A percentile compares a stretch with the other conserved stretches of the same genome.
phyloP scores from a whole-genome alignment of 805 yeast species.

The Ogataea neopini region DNA sequence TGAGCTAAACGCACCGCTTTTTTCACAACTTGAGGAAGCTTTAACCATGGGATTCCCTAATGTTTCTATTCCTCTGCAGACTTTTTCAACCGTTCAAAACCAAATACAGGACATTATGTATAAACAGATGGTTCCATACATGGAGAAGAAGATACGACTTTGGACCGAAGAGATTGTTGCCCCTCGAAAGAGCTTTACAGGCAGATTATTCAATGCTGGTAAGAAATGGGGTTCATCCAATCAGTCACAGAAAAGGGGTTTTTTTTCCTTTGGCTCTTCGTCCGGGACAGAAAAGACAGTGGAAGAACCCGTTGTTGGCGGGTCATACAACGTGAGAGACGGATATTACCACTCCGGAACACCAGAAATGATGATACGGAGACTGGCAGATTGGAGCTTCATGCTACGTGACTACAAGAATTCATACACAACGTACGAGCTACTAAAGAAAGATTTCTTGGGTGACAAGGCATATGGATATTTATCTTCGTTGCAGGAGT shows the following conservation, averaged over 20 bases:
- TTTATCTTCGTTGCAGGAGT: slow-evolving; percentile 84
- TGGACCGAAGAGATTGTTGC: slow-evolving; percentile 86
- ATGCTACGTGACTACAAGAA: slow-evolving; percentile 87
- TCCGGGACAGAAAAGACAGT: slow-evolving; percentile 10
- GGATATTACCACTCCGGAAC: slow-evolving; percentile 63
- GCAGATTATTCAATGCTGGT: slow-evolving; percentile 65
- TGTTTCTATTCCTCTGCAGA: slow-evolving; percentile 16
- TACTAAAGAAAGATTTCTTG: slow-evolving; percentile 73
- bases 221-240: slow-evolving; percentile 51
- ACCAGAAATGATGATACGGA: slow-evolving; percentile 72
- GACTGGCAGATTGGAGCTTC: slow-evolving; percentile 89
- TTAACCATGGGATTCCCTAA: slow-evolving; percentile 19
- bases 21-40: slow-evolving; percentile 50
- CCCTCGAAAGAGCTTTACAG: slow-evolving; percentile 75
- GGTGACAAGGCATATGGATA: slow-evolving; percentile 79
- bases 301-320: slow-evolving; percentile 7
- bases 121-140: slow-evolving; percentile 68
- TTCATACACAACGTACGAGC: slow-evolving; percentile 81
- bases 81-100: slow-evolving; percentile 33
- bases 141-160: slow-evolving; percentile 74
- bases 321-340: slow-evolving; percentile 46
- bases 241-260: slow-evolving; percentile 33
- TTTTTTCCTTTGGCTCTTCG: slow-evolving; percentile 37
- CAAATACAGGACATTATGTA: slow-evolving; percentile 49
- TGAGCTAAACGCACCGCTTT: slow-evolving; percentile 33